Conservation (phyloP, 2,329 filamentous ascomycete species). For the Paraphoma sp. region DNA sequence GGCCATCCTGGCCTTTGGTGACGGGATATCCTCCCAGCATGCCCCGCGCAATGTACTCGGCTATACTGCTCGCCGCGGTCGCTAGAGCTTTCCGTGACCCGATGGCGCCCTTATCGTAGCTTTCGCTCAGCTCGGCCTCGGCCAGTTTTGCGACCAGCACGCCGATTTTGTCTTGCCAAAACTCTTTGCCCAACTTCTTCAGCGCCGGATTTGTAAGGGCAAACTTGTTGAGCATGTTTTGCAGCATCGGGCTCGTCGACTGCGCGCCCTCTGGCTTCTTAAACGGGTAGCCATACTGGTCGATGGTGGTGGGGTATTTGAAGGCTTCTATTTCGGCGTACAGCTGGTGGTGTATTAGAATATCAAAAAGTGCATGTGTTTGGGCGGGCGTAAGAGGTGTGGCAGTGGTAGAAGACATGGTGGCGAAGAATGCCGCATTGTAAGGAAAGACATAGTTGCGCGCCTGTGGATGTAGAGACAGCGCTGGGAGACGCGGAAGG, state of each 20-base stretch:
- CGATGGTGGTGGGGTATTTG: constrained; percentile 69
- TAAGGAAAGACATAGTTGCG: constrained; percentile 4
- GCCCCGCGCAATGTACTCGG: constrained; percentile 73
- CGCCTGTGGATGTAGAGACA: background rate
- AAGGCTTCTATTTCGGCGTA: constrained; percentile 75
- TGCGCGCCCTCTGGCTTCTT: constrained; percentile 53
- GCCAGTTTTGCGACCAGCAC: constrained; percentile 56
- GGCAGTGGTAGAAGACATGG: constrained; percentile 22
- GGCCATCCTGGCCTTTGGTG: constrained; percentile 43
- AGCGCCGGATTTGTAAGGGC: constrained; percentile 71
- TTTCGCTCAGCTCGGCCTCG: constrained; percentile 76
- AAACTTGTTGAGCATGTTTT: constrained; percentile 70
- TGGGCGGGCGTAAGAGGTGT: constrained; percentile 52
- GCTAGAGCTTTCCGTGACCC: constrained; percentile 77
- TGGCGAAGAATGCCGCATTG: constrained; percentile 4
- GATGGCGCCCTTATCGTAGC: constrained; percentile 79
- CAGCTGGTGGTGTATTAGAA: constrained; percentile 61
- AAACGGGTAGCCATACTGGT: constrained; percentile 75
- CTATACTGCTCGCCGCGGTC: constrained; percentile 71
- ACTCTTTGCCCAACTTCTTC: constrained; percentile 61
- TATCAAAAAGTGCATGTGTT: constrained; percentile 60
- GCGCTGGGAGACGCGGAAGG: constrained; percentile 5
- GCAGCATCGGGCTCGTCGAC: constrained; percentile 68
- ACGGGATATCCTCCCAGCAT: constrained; percentile 66
- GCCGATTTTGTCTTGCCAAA: constrained; percentile 52